Percentiles rank a stretch among this genome's conserved stretches.
These are phyloP conservation scores for Xylaria grammica DNA, from an alignment of 495 filamentous ascomycete genomes.

Conservation along the genomic window DNA sequence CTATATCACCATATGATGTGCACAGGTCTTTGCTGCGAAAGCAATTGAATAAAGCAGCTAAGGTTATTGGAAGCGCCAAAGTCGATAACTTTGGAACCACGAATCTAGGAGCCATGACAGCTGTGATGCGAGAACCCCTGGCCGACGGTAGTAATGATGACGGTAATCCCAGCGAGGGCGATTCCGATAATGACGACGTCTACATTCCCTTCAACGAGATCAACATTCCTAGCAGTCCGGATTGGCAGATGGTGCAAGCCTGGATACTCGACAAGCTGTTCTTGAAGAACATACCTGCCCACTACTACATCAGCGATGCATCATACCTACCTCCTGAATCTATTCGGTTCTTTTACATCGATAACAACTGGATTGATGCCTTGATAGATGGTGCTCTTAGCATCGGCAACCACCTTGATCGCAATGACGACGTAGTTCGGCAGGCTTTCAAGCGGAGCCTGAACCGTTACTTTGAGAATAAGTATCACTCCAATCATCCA, in stretches of 20 bases:
- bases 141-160: too few relatives aligned
- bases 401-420: slow-evolving; percentile 47
- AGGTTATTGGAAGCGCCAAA: too few relatives aligned
- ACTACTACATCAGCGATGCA: slow-evolving; percentile 32
- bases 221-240: not conserved
- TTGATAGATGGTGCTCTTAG: slow-evolving; percentile 55
- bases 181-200: not conserved
- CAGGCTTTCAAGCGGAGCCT: not conserved
- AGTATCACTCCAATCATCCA: too few relatives aligned
- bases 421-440: not conserved
- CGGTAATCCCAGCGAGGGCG: not conserved
- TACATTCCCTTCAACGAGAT: too few relatives aligned
- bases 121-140: too few relatives aligned
- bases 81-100: too few relatives aligned
- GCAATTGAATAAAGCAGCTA: too few relatives aligned
- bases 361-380: slow-evolving; percentile 48
- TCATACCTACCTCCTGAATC: slow-evolving; percentile 44
- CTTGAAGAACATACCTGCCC: not conserved
- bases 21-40: too few relatives aligned
- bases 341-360: slow-evolving; percentile 54
- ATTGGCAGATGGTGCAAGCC: not conserved
- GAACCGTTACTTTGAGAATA: not conserved
- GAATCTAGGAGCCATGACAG: too few relatives aligned
- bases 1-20: too few relatives aligned
- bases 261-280: not conserved